Conservation (phyloP, 2,329 filamentous ascomycete genomes). For the Ophiognomonia clavigignenti-juglandacearum region DNA sequence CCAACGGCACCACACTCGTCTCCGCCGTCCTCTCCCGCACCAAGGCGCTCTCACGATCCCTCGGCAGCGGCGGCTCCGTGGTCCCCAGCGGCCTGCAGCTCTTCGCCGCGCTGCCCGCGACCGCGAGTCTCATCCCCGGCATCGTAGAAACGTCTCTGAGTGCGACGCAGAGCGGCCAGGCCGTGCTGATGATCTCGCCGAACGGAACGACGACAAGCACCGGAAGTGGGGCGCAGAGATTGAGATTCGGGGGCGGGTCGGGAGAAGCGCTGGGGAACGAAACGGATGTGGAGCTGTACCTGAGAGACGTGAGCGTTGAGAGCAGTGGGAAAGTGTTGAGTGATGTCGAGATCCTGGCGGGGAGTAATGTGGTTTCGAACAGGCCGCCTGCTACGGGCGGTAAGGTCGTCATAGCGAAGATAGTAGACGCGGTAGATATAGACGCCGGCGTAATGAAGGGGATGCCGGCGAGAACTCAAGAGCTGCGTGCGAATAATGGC, state of each 20-base stretch:
- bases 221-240: slow-evolving; percentile 52
- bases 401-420: too few relatives aligned
- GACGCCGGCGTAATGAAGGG: too few relatives aligned
- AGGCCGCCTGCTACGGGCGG: slow-evolving; percentile 3
- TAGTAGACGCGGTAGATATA: too few relatives aligned
- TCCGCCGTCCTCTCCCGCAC: slow-evolving; percentile 24
- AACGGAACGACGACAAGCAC: slow-evolving; percentile 43
- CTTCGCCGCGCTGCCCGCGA: slow-evolving; percentile 33
- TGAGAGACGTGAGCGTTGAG: slow-evolving; percentile 40
- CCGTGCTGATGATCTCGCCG: slow-evolving; percentile 42
- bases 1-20: slow-evolving; percentile 5
- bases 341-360: slow-evolving; percentile 7
- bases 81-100: slow-evolving; percentile 58
- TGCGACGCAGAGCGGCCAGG: slow-evolving; percentile 54
- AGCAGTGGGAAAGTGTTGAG: slow-evolving; percentile 3
- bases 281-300: slow-evolving; percentile 44
- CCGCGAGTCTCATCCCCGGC: slow-evolving; percentile 10
- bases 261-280: slow-evolving; percentile 18
- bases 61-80: slow-evolving; percentile 31
- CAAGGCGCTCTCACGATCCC: slow-evolving; percentile 34
- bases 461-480: too few relatives aligned
- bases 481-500: too few relatives aligned
- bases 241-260: slow-evolving; percentile 44
- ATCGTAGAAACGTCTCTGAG: slow-evolving; percentile 33
- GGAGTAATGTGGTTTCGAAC: background rate